Evolutionary conservation across 768 basidiomycete genomes (phyloP).

Genomic region (Gautieria morchelliformis): DNA sequence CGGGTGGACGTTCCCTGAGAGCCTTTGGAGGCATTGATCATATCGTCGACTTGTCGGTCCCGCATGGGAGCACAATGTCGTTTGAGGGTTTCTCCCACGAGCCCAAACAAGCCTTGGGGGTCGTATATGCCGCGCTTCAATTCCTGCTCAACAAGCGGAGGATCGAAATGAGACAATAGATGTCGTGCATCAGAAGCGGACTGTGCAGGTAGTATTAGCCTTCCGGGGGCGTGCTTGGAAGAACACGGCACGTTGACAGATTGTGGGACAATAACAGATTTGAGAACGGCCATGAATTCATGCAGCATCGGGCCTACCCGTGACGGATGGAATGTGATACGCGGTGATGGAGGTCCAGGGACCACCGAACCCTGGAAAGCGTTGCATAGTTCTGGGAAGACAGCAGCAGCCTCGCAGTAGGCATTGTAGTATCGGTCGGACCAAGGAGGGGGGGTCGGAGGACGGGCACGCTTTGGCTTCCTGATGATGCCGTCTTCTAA

Average conservation of each 20-base stretch:
- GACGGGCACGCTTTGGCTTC: constrained; percentile 29
- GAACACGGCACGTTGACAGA: constrained; percentile 19
- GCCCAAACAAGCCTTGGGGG: constrained; percentile 64
- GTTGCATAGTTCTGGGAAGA: not conserved
- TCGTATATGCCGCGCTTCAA: constrained; percentile 69
- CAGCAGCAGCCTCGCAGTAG: constrained; percentile 9
- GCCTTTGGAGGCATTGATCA: constrained; percentile 62
- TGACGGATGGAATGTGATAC: too few species aligned
- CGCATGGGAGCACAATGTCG: constrained; percentile 92
- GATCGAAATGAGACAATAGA: constrained; percentile 72
- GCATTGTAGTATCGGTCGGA: constrained; percentile 10
- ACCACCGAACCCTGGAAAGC: constrained; percentile 16
- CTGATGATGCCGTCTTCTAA: too few species aligned
- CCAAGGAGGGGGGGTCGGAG: constrained; percentile 23
- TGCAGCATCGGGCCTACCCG: constrained; percentile 59
- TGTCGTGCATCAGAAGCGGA: constrained; percentile 53
- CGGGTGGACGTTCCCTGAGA: constrained; percentile 40
- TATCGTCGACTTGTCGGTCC: constrained; percentile 71
- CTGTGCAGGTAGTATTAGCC: constrained; percentile 48
- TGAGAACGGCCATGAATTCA: constrained; percentile 74
- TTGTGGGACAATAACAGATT: constrained; percentile 73
- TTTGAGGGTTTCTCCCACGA: constrained; percentile 75
- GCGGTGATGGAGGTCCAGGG: too few species aligned
- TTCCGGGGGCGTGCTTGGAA: constrained; percentile 30
- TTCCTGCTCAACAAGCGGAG: constrained; percentile 74